Percentiles rank a stretch among this genome's conserved stretches.
phyloP scores from a whole-genome alignment of 2,329 filamentous ascomycete genomes.

The Aspergillus alliaceus region DNA sequence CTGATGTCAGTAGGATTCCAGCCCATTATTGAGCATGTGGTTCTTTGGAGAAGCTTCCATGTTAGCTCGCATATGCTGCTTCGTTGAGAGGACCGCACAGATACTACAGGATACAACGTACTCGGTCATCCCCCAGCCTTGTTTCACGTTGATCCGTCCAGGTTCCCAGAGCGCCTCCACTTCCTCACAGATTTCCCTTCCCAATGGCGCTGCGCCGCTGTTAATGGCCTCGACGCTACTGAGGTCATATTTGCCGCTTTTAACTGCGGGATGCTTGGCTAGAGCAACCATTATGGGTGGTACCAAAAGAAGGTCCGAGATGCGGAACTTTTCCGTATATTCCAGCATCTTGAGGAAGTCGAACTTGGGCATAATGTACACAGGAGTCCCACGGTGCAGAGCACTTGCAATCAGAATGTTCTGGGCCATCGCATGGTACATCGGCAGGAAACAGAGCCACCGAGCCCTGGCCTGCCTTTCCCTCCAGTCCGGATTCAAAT shows the following conservation, averaged over 20 bases:
- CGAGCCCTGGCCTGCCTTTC: conserved; percentile 43
- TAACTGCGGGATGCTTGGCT: conserved; percentile 67
- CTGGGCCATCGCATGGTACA: conserved; percentile 75
- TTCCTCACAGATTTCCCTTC: conserved; percentile 54
- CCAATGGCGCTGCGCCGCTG: conserved; percentile 69
- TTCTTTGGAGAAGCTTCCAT: conserved; percentile 27
- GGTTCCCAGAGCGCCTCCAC: conserved; percentile 58
- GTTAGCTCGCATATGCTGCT: conserved; percentile 3
- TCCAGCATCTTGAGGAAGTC: conserved; percentile 72
- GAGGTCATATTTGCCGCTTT: conserved; percentile 61
- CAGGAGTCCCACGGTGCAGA: conserved; percentile 53
- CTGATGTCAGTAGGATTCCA: conserved; percentile 59
- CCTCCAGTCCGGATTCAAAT: conserved; percentile 52
- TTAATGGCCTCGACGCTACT: conserved; percentile 61
- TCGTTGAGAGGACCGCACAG: conserved; percentile 5
- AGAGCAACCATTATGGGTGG: conserved; percentile 74
- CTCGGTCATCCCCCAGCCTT: conserved; percentile 91
- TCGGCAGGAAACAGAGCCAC: conserved; percentile 69
- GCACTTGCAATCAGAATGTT: conserved; percentile 66
- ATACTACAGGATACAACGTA: conserved; percentile 26
- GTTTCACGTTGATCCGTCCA: conserved; percentile 56
- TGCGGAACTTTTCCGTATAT: conserved; percentile 65
- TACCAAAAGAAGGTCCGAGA: conserved; percentile 67
- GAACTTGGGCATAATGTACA: conserved; percentile 78
- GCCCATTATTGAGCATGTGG: conserved; percentile 67